Base-by-base conservation (phyloP, 805 yeast genomes). In the Metschnikowia kunwiensis region DNA sequence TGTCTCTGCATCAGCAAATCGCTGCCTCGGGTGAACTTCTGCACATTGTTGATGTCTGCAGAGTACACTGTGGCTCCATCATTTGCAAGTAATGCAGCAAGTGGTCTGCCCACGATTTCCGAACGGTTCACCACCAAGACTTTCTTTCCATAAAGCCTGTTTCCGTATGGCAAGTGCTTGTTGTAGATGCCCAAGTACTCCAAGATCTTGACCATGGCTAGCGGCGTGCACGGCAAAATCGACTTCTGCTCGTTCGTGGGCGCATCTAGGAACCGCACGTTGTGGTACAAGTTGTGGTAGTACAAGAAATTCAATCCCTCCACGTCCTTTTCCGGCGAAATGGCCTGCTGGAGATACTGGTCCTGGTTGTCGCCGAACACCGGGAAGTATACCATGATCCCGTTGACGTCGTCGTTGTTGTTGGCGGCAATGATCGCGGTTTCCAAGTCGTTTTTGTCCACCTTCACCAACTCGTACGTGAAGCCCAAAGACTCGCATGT, bases 61-160 rank as follows among this genome's bases (percentile, higher is more conserved):
- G 97, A 89, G 59, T 84, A 93, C 2, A 93, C 97, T 1, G 82
- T 82, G 15, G 98, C 98, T 44, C 98, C 98, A 56, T 93, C 98
- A 55, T 93, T 93, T 13, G 98, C 97, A 46, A 93, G 68, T 24
- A 93, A 63, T 0, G 98, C 97, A 22, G 97, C 97, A 42, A 93
- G 68, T 1, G 98, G 98, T 50, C 98, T 78, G 9, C 98, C 98
- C 15, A 93, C 98, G 54, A 93, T 91, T 63, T 93, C 98, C 9
- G 95, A 85, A 54, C 98, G 74, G 64, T 93, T 93, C 34, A 93
- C 89, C 29, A 93, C 80, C 32, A 94, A 80, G 38, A 91, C 74
- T 34, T 93, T 91, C 63, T 88, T 89, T 29, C 98, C 98, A 53
- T 86, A 93, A 15, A 93, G 70, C 44, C 96, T 74, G 67, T 93